Evolutionary conservation across 768 basidiomycete species (phyloP), one percentile per base, ranked within the genome.

Genomic region (Tulasnella calospora): DNA sequence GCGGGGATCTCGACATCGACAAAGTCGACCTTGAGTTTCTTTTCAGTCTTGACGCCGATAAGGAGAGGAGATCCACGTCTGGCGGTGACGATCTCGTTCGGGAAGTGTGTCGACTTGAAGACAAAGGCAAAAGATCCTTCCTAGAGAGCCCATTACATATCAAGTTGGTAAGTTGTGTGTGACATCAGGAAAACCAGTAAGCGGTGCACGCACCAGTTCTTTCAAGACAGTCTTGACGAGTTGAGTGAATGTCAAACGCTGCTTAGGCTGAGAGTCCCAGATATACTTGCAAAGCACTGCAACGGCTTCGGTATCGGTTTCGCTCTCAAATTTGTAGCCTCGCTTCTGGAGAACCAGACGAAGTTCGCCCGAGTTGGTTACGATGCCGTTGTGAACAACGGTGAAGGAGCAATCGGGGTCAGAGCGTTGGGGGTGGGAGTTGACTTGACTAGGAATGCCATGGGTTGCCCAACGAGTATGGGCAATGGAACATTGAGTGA

Each of bases 381-480:
- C 96, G 83, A 99, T 99, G 83, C 98, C 98, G 82, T 99, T 99
- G 89, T 99, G 98, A 36, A 99, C 96, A 81, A 99, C 86, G 79
- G 91, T 90, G 86, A 99, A 99, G 83, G 98, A 96, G 79, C 89
- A 87, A 76, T 84, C 87, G 35, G 89, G 86, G 82, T 97, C 95
- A 21, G 93, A 94, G 82, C 91, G 91, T 82, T 98, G 90, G 76
- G 98, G 98, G 85, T 99, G 98, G 86, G 97, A 99, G 86, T 99
- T 99, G 82, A 88, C 84, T 75, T 90, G 88, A 4, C 92, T 92
- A 30, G 96, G 96, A 27, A 91, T 89, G 47, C 98, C 98, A 83
- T 99, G 98, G 27, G 98, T 99, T 2, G 98, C 98, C 98, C 98
- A 99, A 81, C 98, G 94, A 17, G 98, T 99, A 86, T 99, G 98